Evolutionary conservation across 352 stramenopile species (phyloP), one percentile per base, ranked within the genome.

Genomic region (Pythium rhizo-oryzae): DNA sequence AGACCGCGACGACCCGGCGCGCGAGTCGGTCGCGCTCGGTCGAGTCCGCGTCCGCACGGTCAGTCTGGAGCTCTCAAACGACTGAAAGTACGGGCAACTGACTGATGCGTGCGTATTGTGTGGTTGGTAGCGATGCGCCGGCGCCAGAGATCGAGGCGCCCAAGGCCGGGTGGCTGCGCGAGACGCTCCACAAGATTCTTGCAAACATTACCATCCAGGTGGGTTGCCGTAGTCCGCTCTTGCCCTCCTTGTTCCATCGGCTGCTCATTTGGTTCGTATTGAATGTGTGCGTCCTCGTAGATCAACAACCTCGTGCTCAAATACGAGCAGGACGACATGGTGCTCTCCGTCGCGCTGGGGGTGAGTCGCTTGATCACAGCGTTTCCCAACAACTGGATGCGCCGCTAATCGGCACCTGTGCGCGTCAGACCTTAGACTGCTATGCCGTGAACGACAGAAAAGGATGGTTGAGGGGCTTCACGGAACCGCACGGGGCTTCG

Each of bases 281-380:
- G 11, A 28, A 23, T 41, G 12, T 37, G 7, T n/a, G 28, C 12
- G 8, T 43, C 41, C 12, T n/a, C 51, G 11, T 61, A 95, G 74
- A 70, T 96, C 41, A 94, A 94, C 65, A 96, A 96, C 59, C 82
- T 96, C 23, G 88, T 96, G 30, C 80, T 96, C 37, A 96, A 96
- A 65, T 96, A 94, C 62, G 86, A 96, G 55, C 80, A 96, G 67
- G 85, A 93, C 47, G 85, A 94, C 56, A 86, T 96, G 39, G 88
- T 96, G 16, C 80, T 96, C 8, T 96, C 88, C 0, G 77, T 94
- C 35, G 86, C 88, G 19, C 78, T 96, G 28, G 88, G 88, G 62
- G 87, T 96, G 71, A 47, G 41, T n/a, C 57, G 76, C 68, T 39
- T n/a, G n/a, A n/a, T n/a, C n/a, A n/a, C 21, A 21, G 13, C 41